These are phyloP conservation scores for Gamarada debralockiae DNA, from an alignment of 495 filamentous ascomycete species.

Conservation along the genomic window DNA sequence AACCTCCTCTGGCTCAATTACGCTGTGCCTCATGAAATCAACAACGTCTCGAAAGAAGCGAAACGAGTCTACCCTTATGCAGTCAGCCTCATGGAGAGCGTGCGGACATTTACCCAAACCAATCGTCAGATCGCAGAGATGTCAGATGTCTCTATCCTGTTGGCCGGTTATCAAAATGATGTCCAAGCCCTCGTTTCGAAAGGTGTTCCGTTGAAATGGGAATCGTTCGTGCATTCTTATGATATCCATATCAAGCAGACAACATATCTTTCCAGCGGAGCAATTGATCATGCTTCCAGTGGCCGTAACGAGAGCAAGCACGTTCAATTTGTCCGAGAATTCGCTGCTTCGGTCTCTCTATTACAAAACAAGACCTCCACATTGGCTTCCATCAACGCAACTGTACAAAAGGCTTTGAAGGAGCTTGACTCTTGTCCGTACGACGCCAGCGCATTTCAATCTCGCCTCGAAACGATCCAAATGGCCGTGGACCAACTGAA, in stretches of 20 bases:
- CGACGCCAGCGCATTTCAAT: slow-evolving; percentile 66
- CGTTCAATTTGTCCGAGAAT: slow-evolving; percentile 92
- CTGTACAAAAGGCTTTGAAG: slow-evolving; percentile 72
- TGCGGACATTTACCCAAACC: slow-evolving; percentile 84
- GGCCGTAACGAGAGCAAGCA: slow-evolving; percentile 81
- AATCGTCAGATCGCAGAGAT: slow-evolving; percentile 75
- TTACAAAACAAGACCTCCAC: slow-evolving; percentile 82
- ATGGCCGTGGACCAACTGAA: slow-evolving; percentile 91
- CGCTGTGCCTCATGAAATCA: slow-evolving; percentile 87
- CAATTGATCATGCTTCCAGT: slow-evolving; percentile 52
- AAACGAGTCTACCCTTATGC: slow-evolving; percentile 97
- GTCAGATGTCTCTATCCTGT: slow-evolving; percentile 77
- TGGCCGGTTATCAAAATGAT: slow-evolving; percentile 88
- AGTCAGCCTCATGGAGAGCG: slow-evolving; percentile 96
- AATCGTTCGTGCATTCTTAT: slow-evolving; percentile 95
- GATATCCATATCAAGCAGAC: slow-evolving; percentile 78
- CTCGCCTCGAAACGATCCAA: slow-evolving; percentile 80
- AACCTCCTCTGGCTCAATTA: slow-evolving; percentile 93
- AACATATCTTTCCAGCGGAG: slow-evolving; percentile 52
- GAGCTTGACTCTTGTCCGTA: slow-evolving; percentile 88
- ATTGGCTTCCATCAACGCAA: slow-evolving; percentile 73
- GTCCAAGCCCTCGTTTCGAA: slow-evolving; percentile 76
- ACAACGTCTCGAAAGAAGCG: slow-evolving; percentile 93
- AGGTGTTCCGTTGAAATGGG: slow-evolving; percentile 88
- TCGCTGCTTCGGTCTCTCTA: slow-evolving; percentile 75